A percentile compares a stretch with the other conserved stretches of the same genome.
Conservation (phyloP, 306 rosid species). For the Comarum palustre region DNA sequence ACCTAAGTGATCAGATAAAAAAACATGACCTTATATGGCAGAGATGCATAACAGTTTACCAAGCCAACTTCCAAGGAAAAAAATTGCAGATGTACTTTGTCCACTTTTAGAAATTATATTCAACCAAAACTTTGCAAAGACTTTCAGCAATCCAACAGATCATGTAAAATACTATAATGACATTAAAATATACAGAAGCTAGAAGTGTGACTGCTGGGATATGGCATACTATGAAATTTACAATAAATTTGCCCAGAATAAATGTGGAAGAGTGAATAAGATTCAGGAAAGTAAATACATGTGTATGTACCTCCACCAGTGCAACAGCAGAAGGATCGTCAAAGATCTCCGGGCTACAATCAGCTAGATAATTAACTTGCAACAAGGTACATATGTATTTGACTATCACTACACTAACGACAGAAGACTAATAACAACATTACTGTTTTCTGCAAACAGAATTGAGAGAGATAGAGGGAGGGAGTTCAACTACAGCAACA, state of each 20-base stretch:
- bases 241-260: neutral
- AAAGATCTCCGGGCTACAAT: slow-evolving; percentile 86
- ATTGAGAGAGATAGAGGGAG: too few relatives aligned
- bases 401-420: too few relatives aligned
- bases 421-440: too few relatives aligned
- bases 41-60: neutral
- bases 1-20: slow-evolving; percentile 44
- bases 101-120: neutral
- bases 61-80: neutral
- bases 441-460: too few relatives aligned
- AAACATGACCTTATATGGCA: neutral
- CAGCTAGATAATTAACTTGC: slow-evolving; percentile 81
- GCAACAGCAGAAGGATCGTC: slow-evolving; percentile 84
- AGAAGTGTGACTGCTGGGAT: too few relatives aligned
- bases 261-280: neutral
- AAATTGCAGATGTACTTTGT: neutral
- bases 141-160: neutral
- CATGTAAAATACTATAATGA: neutral
- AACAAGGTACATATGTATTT: slow-evolving; percentile 16
- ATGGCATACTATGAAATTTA: neutral
- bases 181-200: neutral
- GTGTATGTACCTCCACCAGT: slow-evolving; percentile 57
- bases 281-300: slow-evolving; percentile 21
- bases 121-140: slow-evolving; percentile 8
- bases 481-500: too few relatives aligned